These are phyloP conservation scores for Cyclostephanos invisitatus DNA, from an alignment of 108 stramenopile species.

Conservation along the genomic window DNA sequence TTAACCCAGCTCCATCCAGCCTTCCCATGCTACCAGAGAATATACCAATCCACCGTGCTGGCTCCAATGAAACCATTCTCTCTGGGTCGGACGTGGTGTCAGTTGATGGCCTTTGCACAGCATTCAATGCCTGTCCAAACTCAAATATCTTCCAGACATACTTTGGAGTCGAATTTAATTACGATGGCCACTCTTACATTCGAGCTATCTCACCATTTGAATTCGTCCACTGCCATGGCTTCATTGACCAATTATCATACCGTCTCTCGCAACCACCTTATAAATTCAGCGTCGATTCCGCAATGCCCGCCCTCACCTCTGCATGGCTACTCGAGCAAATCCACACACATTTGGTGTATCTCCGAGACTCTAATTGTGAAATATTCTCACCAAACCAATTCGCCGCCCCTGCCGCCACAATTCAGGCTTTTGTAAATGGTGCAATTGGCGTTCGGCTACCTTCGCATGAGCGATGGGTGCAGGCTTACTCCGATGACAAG, in stretches of 20 bases:
- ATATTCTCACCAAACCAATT: neutral
- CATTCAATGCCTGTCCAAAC: neutral
- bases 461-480: no score
- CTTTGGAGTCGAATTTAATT: neutral
- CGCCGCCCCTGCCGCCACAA: no score
- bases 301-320: neutral
- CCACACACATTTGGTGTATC: neutral
- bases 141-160: neutral
- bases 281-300: neutral
- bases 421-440: no score
- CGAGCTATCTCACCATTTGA: neutral
- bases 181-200: neutral
- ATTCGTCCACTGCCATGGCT: neutral
- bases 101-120: no score
- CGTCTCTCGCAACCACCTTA: neutral
- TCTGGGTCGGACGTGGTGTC: no score
- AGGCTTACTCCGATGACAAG: no score
- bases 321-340: neutral
- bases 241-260: neutral
- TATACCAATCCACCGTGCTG: no score
- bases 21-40: constrained; percentile 7
- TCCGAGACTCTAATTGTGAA: neutral
- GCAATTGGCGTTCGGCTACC: no score
- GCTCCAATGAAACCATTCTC: no score
- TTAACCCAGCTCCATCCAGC: constrained; percentile 4